phyloP scores from a whole-genome alignment of 768 basidiomycete species.

The Amanita rubescens region DNA sequence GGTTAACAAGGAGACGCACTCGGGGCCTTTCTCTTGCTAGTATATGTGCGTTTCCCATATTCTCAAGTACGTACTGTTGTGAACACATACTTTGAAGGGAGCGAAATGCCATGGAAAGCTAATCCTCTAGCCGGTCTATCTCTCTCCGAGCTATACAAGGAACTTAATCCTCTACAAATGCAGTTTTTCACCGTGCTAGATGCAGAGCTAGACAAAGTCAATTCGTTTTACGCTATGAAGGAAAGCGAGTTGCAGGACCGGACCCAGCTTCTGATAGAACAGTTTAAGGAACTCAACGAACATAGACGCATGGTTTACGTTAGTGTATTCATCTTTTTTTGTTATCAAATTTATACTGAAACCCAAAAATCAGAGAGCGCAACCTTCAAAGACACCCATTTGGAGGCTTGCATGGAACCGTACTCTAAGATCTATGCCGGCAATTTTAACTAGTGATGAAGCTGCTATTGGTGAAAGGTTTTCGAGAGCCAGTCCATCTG shows the following conservation, averaged over 20 bases:
- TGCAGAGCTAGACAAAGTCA: constrained; percentile 76
- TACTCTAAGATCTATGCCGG: not conserved
- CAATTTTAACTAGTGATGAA: too few species aligned
- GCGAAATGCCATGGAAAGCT: not conserved
- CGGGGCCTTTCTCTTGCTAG: constrained; percentile 4
- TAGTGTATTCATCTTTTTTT: constrained; percentile 11
- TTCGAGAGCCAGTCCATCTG: not conserved
- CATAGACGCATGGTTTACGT: constrained; percentile 60
- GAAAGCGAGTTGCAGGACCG: constrained; percentile 54
- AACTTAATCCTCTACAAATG: constrained; percentile 51
- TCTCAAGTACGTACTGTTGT: not conserved
- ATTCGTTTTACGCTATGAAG: constrained; percentile 69
- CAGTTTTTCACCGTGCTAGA: constrained; percentile 78
- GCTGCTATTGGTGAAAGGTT: not conserved
- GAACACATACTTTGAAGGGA: not conserved
- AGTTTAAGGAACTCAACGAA: constrained; percentile 67
- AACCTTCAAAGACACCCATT: constrained; percentile 4
- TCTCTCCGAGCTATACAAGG: constrained; percentile 41
- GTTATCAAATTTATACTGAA: too few species aligned
- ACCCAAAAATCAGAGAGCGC: not conserved
- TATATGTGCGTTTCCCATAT: constrained; percentile 5
- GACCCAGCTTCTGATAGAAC: constrained; percentile 45
- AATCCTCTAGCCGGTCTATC: constrained; percentile 22
- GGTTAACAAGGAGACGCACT: not conserved
- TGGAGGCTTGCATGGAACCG: not conserved